A percentile compares a stretch with the other conserved stretches of the same genome.
phyloP scores from a whole-genome alignment of 768 basidiomycete genomes.

The Pluteus cervinus region DNA sequence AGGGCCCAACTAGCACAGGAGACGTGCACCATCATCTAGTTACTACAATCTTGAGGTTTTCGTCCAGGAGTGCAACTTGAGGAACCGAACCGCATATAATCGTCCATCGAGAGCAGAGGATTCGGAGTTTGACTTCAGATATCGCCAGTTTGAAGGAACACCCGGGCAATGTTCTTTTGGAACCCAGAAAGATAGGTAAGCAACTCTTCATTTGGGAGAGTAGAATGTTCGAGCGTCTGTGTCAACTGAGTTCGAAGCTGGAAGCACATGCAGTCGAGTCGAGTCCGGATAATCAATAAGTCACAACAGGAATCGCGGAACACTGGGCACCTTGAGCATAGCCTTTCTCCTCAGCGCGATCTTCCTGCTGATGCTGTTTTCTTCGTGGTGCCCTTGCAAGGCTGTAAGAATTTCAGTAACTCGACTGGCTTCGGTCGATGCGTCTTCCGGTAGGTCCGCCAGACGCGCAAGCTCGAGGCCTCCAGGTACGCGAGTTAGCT shows the following conservation, averaged over 20 bases:
- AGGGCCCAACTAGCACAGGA: too few relatives aligned
- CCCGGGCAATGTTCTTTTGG: conserved; percentile 3
- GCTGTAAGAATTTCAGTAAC: conserved; percentile 56
- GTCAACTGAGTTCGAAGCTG: conserved; percentile 6
- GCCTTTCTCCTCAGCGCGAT: conserved; percentile 60
- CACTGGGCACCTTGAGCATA: conserved; percentile 49
- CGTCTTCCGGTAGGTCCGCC: conserved; percentile 75
- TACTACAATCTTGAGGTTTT: too few relatives aligned
- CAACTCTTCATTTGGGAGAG: conserved; percentile 6
- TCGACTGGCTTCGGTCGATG: conserved; percentile 55
- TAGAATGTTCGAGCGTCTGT: conserved; percentile 5
- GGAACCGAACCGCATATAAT: too few relatives aligned
- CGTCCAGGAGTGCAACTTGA: too few relatives aligned
- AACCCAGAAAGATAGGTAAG: conserved; percentile 5
- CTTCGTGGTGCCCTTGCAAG: conserved; percentile 49
- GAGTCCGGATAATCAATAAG: conserved; percentile 1
- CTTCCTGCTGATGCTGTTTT: conserved; percentile 56
- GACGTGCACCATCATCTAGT: too few relatives aligned
- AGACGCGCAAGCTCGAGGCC: conserved; percentile 86
- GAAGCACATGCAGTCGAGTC: conserved; percentile 1
- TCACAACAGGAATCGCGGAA: not conserved
- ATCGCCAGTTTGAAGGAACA: too few relatives aligned
- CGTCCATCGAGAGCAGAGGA: too few relatives aligned
- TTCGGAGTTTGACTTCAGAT: too few relatives aligned
- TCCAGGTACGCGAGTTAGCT: conserved; percentile 20